Percentiles rank a stretch among this genome's conserved stretches.
Conservation (phyloP, 1,284 basidiomycete genomes). For the Meira nashicola region DNA sequence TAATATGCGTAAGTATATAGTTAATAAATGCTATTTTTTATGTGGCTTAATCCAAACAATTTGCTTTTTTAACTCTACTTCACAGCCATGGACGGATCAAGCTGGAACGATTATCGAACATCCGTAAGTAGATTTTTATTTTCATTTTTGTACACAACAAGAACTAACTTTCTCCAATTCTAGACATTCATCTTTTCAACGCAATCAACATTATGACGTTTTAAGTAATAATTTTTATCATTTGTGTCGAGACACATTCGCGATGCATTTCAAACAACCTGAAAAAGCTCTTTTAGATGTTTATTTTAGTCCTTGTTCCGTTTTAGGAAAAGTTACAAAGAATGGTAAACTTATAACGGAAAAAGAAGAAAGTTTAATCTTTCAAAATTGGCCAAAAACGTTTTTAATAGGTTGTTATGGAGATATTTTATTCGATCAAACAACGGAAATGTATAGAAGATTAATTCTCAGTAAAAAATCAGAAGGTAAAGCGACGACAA, state of each 20-base stretch:
- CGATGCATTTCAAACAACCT: background rate
- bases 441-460: background rate
- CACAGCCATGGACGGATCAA: slow-evolving; percentile 1
- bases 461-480: background rate
- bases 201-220: background rate
- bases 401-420: background rate
- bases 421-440: background rate
- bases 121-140: too few relatives aligned
- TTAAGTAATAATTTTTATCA: slow-evolving; percentile 1
- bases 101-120: slow-evolving; percentile 2
- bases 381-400: background rate
- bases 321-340: background rate
- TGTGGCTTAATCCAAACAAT: background rate
- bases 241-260: background rate
- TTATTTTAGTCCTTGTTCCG: background rate
- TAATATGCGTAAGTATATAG: background rate
- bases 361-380: background rate
- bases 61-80: background rate
- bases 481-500: background rate
- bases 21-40: background rate
- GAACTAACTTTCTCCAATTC: too few relatives aligned
- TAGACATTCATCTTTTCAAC: background rate
- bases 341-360: background rate
- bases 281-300: background rate
- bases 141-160: too few relatives aligned